phyloP scores from a whole-genome alignment of 768 basidiomycete genomes.

The Boletellus emodensis region DNA sequence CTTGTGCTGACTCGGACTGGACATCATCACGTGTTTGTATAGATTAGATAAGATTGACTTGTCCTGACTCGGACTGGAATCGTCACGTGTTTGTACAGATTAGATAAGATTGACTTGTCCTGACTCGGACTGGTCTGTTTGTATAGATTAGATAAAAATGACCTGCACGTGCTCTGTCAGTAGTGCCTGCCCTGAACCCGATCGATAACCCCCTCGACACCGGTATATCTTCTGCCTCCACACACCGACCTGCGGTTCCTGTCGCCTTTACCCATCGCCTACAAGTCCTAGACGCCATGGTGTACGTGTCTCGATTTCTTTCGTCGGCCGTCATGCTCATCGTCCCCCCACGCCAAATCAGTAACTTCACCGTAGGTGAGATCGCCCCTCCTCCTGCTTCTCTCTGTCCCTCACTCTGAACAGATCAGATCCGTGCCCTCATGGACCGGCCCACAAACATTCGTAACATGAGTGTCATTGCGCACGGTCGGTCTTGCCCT shows the following conservation, averaged over 20 bases:
- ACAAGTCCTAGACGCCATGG: constrained; percentile 65
- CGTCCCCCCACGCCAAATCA: constrained; percentile 33
- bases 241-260: constrained; percentile 24
- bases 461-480: constrained; percentile 93
- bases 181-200: constrained; percentile 40
- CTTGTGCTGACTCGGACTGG: no score
- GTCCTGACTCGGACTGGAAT: no score
- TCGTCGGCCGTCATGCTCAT: constrained; percentile 25
- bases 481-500: constrained; percentile 62
- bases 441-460: constrained; percentile 92
- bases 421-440: constrained; percentile 82
- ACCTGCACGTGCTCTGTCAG: constrained; percentile 6
- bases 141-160: constrained; percentile 18
- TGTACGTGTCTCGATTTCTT: constrained; percentile 50
- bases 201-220: constrained; percentile 39
- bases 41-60: no score
- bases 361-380: constrained; percentile 88
- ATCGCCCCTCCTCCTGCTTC: constrained; percentile 10
- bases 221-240: constrained; percentile 7
- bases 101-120: no score
- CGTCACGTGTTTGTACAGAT: no score
- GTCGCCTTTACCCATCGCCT: constrained; percentile 14
- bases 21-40: no score
- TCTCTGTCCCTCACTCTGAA: constrained; percentile 7
- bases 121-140: neutral